phyloP scores from a whole-genome alignment of 176 grass and related monocot genomes.

The Coix lacrymajobi region DNA sequence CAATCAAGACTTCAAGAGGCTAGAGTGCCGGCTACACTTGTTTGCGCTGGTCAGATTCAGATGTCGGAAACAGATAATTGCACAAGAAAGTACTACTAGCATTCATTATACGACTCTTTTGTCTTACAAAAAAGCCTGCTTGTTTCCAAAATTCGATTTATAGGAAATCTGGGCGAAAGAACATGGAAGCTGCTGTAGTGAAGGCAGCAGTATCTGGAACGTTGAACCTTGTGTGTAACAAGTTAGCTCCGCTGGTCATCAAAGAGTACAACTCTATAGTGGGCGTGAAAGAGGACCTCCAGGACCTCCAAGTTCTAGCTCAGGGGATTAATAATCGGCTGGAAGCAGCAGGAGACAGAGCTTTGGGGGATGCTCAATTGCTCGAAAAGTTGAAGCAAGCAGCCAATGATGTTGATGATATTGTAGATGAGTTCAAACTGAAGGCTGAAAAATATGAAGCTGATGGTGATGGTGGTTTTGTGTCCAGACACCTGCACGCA shows the following conservation, averaged over 20 bases:
- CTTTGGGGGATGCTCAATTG: not conserved
- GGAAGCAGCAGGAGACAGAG: not conserved
- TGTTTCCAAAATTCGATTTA: not conserved
- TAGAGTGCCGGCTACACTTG: not conserved
- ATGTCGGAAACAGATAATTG: not conserved
- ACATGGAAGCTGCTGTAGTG: not conserved
- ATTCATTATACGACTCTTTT: fast-evolving
- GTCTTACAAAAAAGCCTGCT: not conserved
- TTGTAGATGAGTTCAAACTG: too few species aligned
- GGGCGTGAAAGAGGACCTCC: not conserved
- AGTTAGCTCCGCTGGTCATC: not conserved
- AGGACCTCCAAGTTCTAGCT: not conserved
- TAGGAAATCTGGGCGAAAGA: not conserved
- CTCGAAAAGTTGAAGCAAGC: not conserved
- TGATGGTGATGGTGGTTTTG: too few species aligned
- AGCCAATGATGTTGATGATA: too few species aligned
- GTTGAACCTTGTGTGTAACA: not conserved
- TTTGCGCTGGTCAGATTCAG: not conserved
- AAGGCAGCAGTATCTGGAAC: not conserved
- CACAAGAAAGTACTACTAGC: not conserved
- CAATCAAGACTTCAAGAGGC: too few species aligned
- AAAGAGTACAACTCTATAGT: not conserved
- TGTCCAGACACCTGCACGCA: too few species aligned
- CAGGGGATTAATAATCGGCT: not conserved
- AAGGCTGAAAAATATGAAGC: too few species aligned